These are phyloP conservation scores for Dissophora globulifera DNA, from an alignment of 192 early-diverging fungal species.

Conservation along the genomic window DNA sequence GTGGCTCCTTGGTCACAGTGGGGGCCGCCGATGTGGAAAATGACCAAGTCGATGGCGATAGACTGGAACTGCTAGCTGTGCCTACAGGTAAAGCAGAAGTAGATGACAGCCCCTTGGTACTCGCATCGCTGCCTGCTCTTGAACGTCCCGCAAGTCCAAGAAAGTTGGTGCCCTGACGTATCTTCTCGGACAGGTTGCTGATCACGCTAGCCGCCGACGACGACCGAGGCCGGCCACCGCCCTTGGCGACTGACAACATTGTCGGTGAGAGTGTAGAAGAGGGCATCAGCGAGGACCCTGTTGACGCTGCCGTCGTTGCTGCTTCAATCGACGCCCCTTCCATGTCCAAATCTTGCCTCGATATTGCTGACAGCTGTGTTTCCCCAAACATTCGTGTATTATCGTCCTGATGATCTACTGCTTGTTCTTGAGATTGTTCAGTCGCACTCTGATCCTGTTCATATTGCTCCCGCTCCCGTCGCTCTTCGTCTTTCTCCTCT, in stretches of 20 bases:
- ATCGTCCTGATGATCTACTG: neutral
- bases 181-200: slow-evolving; percentile 38
- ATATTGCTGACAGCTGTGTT: neutral
- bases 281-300: no score
- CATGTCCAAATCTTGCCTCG: no score
- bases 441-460: neutral
- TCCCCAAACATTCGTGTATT: neutral
- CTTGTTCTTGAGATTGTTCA: no score
- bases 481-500: neutral
- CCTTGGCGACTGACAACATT: neutral
- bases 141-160: slow-evolving; percentile 10
- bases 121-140: slow-evolving; percentile 36
- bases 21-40: neutral
- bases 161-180: slow-evolving; percentile 10
- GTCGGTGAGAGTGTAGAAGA: neutral
- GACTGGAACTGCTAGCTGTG: no score
- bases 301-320: neutral
- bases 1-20: neutral
- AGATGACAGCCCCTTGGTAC: no score
- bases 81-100: no score
- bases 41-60: neutral
- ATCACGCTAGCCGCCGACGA: slow-evolving; percentile 35
- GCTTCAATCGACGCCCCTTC: neutral
- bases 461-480: neutral
- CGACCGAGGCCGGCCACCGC: slow-evolving; percentile 32